Evolutionary conservation across 2,329 filamentous ascomycete genomes (phyloP).

Genomic region (Trichoderma harzianum): DNA sequence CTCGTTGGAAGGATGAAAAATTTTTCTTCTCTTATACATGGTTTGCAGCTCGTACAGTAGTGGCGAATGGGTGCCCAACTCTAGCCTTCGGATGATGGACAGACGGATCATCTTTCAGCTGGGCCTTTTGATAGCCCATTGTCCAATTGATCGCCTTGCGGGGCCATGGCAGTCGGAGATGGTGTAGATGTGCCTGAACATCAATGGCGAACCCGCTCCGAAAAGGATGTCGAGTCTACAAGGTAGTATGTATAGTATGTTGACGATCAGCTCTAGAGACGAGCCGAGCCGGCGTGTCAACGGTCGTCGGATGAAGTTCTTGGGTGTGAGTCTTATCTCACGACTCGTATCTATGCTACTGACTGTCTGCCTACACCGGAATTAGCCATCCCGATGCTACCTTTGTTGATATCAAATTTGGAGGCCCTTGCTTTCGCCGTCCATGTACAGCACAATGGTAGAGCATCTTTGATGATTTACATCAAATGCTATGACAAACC

Average conservation of each 20-base stretch:
- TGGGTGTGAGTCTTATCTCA: background rate
- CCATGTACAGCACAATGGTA: background rate
- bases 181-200: conserved; percentile 10
- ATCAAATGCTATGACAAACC: background rate
- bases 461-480: background rate
- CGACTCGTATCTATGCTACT: background rate
- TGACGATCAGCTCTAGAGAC: conserved; percentile 9
- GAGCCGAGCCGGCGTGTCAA: conserved; percentile 4
- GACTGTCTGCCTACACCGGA: background rate
- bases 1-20: background rate
- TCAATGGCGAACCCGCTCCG: background rate
- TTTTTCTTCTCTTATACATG: background rate
- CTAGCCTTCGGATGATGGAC: background rate
- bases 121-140: background rate
- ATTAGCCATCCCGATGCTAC: background rate
- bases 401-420: background rate
- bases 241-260: background rate
- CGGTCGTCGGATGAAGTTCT: background rate
- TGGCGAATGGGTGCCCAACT: conserved; percentile 2
- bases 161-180: background rate
- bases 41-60: background rate
- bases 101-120: background rate
- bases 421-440: background rate
- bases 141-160: conserved; percentile 5
- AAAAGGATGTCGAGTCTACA: background rate